Evolutionary conservation across 192 early-diverging fungal species (phyloP).

Genomic region (Entrophospora sp.): DNA sequence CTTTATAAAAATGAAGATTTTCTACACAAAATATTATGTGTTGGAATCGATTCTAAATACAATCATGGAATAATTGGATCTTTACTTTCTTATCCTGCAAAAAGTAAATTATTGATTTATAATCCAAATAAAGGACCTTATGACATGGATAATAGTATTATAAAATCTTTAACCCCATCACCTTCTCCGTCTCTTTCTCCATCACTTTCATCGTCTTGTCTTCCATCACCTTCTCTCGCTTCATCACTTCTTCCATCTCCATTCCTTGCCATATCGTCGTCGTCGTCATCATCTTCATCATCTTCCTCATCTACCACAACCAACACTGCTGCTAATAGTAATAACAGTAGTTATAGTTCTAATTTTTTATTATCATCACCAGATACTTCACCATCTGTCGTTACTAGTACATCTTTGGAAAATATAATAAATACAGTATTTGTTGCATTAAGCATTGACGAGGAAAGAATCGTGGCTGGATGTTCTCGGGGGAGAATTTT

Average conservation of each 20-base stretch:
- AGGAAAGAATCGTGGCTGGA: constrained; percentile 1
- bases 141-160: background rate
- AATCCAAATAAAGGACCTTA: background rate
- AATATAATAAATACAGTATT: background rate
- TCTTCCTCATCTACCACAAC: too few species aligned
- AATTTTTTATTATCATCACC: too few species aligned
- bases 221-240: too few species aligned
- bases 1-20: background rate
- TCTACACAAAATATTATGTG: background rate
- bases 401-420: background rate
- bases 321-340: too few species aligned
- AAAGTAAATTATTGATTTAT: constrained; percentile 1
- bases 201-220: too few species aligned
- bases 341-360: too few species aligned
- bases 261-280: too few species aligned
- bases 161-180: background rate
- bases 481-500: background rate
- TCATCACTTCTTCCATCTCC: too few species aligned
- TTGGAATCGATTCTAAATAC: background rate
- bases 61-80: constrained; percentile 7
- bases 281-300: too few species aligned
- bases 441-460: background rate
- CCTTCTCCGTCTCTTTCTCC: background rate
- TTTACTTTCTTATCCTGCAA: background rate
- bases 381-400: too few species aligned